Percentiles rank a stretch among this genome's conserved stretches.
Conservation (phyloP, 257 asterid species). For the Nicotiana tomentosiformis region DNA sequence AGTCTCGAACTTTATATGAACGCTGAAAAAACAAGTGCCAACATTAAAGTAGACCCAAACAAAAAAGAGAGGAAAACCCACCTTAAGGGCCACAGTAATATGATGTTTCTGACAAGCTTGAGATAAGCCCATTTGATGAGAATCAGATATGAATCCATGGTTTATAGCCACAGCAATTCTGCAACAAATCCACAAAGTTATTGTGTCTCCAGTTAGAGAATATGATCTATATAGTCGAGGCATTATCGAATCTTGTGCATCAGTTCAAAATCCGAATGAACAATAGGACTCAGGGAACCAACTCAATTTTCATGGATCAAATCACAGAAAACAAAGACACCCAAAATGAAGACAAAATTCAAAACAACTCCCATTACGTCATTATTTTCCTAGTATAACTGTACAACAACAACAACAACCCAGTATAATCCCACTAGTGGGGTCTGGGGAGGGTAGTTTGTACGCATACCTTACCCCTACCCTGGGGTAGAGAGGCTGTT, state of each 20-base stretch:
- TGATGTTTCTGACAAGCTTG: neutral
- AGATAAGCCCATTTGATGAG: neutral
- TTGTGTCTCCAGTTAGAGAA: neutral
- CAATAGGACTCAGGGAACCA: neutral
- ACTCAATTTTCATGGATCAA: neutral
- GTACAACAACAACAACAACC: too few relatives aligned
- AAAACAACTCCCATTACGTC: neutral
- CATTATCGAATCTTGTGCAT: neutral
- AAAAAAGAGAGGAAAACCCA: neutral
- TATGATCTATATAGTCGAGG: neutral
- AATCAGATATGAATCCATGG: neutral
- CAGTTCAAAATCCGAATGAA: neutral
- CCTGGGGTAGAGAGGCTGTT: too few relatives aligned
- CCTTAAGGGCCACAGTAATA: neutral
- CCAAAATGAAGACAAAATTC: neutral
- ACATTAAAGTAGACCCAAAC: neutral
- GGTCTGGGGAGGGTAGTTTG: too few relatives aligned
- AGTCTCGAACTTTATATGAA: neutral
- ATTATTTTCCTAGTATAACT: neutral
- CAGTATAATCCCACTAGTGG: too few relatives aligned
- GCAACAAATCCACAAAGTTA: conserved; percentile 2
- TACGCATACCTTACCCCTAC: too few relatives aligned
- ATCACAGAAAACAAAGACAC: neutral
- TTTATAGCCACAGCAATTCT: neutral
- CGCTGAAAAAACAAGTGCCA: neutral